Percentiles rank a stretch among this genome's conserved stretches.
These are phyloP conservation scores for Posidonia australis DNA, from an alignment of 106 monocot species.

Conservation along the genomic window DNA sequence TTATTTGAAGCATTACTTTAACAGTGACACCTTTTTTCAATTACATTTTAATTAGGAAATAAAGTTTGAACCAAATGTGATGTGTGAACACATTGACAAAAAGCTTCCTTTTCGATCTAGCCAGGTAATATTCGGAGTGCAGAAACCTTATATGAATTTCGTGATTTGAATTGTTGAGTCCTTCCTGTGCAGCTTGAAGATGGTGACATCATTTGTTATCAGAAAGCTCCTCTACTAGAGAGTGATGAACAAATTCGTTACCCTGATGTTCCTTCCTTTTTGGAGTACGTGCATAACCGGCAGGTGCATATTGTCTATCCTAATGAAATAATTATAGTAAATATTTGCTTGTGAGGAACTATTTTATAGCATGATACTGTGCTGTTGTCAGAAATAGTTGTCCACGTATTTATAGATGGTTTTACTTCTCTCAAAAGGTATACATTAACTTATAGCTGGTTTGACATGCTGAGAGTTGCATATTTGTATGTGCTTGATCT, in stretches of 20 bases:
- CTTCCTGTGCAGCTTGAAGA: slow-evolving; percentile 77
- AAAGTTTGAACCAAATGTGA: slow-evolving; percentile 93
- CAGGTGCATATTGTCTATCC: too few species aligned
- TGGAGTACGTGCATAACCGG: slow-evolving; percentile 92
- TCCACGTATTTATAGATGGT: too few species aligned
- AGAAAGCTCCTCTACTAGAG: slow-evolving; percentile 45
- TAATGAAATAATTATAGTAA: too few species aligned
- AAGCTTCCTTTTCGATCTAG: slow-evolving; percentile 63
- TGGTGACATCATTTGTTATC: slow-evolving; percentile 92
- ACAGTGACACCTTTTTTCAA: background rate
- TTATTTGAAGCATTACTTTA: background rate
- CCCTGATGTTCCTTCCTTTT: slow-evolving; percentile 86
- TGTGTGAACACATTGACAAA: slow-evolving; percentile 94
- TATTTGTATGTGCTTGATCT: too few species aligned
- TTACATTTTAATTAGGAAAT: slow-evolving; percentile 51
- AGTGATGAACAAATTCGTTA: slow-evolving; percentile 40
- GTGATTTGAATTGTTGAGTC: background rate
- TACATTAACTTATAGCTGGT: too few species aligned
- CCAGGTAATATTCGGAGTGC: too few species aligned
- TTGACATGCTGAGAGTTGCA: too few species aligned
- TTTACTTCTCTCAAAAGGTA: too few species aligned
- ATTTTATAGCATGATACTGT: too few species aligned
- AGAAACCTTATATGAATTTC: too few species aligned
- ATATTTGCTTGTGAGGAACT: too few species aligned
- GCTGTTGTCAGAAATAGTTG: too few species aligned